A percentile compares a stretch with the other conserved stretches of the same genome.
Conservation (phyloP, 208 protist species). For the Acanthamoeba royreba region DNA sequence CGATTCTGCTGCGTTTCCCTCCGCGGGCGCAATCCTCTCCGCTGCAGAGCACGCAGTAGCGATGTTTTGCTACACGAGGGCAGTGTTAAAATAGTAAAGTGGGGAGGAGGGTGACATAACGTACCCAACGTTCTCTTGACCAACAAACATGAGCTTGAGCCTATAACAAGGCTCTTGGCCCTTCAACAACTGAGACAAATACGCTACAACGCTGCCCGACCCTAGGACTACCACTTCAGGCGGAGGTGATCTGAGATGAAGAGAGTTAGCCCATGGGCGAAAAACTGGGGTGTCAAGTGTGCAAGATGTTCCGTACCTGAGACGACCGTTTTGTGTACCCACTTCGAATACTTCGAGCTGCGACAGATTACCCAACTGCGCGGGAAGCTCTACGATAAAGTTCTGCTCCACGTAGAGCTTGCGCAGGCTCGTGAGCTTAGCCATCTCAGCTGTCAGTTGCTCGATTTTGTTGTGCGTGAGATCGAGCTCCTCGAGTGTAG, state of each 20-base stretch:
- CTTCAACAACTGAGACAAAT: neutral
- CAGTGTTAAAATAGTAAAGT: neutral
- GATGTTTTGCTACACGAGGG: neutral
- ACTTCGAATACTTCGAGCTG: neutral
- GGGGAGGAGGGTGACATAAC: neutral
- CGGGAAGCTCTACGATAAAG: neutral
- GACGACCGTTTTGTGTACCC: neutral
- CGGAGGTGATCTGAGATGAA: neutral
- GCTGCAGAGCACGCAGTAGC: neutral
- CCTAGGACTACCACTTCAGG: neutral
- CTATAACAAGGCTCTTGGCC: neutral
- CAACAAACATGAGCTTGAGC: conserved; percentile 29
- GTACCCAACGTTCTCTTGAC: conserved; percentile 20
- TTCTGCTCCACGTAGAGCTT: neutral
- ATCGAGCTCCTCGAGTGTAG: neutral
- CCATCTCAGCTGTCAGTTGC: neutral
- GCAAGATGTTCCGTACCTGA: too few relatives aligned
- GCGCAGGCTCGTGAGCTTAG: neutral
- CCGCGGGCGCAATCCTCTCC: neutral
- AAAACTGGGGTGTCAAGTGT: neutral
- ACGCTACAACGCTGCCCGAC: neutral
- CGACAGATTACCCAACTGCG: neutral
- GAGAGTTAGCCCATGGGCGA: neutral
- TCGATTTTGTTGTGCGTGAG: neutral
- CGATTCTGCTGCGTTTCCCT: neutral